Base-by-base conservation (phyloP, 768 basidiomycete species). In the Leccinum imitatum region DNA sequence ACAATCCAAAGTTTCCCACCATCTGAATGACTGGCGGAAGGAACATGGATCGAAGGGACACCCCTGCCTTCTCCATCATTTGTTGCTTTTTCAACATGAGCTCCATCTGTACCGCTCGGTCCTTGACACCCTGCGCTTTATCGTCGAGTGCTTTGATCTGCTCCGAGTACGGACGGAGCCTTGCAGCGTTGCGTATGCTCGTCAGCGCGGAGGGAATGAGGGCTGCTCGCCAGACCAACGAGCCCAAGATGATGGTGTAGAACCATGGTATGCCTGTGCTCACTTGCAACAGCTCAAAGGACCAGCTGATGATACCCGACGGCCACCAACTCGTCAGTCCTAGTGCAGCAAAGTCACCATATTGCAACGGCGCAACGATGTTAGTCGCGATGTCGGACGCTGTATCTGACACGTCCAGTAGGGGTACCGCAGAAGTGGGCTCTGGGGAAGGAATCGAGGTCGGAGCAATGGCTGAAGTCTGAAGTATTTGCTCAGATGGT, bases 241-340 rank as follows among this genome's bases (percentile, higher is more conserved):
- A 84, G 30, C 86, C 84, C 5, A 75, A 77, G 48, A 93, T 74
- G 73, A 95, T 90, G 52, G 91, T 89, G 80, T 86, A 84, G 77
- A 90, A 90, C 92, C 93, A 95, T 0, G 89, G 87, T 60, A 93
- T 73, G 39, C 86, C 87, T 0, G 85, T 84, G 52, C 79, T 73
- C 54, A 92, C 86, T 63, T 93, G 84, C 56, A 91, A 71, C 52
- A 84, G 62, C 71, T 93, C 91, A 53, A 90, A 76, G 17, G 83
- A 75, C 81, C 82, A 85, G 47, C 82, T 79, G 19, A 85, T 76
- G 35, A 88, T 63, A 0, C 89, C 90, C 0, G 84, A 82, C 3
- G 90, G 91, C 51, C 82, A 90, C 83, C 85, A 90, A 17, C 77
- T 70, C 15, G 79, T 75, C 3, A 93, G 75, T 3, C 88, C 91